Conservation (phyloP, 225 moss, liverwort and hornwort species). For the Thuidium tamariscinum region DNA sequence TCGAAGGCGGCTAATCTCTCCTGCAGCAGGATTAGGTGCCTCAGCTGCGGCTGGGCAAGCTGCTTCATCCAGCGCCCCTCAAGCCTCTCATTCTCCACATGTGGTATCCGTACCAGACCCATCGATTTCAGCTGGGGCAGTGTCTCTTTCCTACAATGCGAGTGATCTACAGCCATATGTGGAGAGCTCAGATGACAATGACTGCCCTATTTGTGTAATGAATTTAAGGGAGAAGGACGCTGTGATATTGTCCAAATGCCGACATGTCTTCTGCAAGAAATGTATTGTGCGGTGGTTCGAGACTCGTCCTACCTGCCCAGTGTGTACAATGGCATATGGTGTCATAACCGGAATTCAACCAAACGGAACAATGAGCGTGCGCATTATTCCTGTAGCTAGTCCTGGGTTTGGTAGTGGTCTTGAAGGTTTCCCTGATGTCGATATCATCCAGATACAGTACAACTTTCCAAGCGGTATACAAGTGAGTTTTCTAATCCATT, state of each 20-base stretch:
- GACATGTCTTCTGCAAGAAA: slow-evolving; percentile 38
- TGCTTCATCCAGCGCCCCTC: not conserved
- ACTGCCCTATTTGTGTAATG: slow-evolving; percentile 52
- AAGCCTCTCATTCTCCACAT: not conserved
- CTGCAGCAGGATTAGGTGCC: not conserved
- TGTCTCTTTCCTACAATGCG: slow-evolving; percentile 13
- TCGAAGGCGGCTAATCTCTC: slow-evolving; percentile 16
- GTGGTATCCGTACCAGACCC: slow-evolving; percentile 9
- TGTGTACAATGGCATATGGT: slow-evolving; percentile 43
- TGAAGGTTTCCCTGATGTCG: slow-evolving; percentile 31
- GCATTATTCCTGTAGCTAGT: slow-evolving; percentile 19
- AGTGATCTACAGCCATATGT: slow-evolving; percentile 25
- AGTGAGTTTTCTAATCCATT: slow-evolving; percentile 1
- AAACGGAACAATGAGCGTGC: slow-evolving; percentile 39
- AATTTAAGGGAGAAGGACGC: slow-evolving; percentile 14
- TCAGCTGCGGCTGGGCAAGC: not conserved
- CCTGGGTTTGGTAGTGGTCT: slow-evolving; percentile 29
- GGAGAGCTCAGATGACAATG: slow-evolving; percentile 34
- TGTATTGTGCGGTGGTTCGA: slow-evolving; percentile 48
- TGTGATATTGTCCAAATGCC: slow-evolving; percentile 33
- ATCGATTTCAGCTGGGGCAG: slow-evolving; percentile 8
- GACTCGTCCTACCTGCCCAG: slow-evolving; percentile 49
- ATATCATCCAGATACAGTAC: slow-evolving; percentile 39
- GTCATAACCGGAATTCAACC: slow-evolving; percentile 49
- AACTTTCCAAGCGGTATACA: slow-evolving; percentile 41